Evolutionary conservation across 108 stramenopile species (phyloP).

Genomic region (Mayamaea pseudoterrestris): DNA sequence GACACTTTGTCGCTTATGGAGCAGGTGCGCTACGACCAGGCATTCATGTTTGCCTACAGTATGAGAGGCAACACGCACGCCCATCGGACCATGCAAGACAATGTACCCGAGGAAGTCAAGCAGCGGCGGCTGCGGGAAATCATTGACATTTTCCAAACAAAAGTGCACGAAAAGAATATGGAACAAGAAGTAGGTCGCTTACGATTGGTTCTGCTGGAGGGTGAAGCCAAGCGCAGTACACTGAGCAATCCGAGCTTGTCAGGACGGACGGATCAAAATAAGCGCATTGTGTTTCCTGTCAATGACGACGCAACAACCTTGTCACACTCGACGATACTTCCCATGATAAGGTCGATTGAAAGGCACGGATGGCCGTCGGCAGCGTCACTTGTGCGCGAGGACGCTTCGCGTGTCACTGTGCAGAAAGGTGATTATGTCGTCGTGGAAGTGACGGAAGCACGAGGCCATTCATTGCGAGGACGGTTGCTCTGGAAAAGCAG

Average conservation of each 20-base stretch:
- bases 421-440: constrained; percentile 68
- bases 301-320: constrained; percentile 1
- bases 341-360: no score
- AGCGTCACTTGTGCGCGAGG: no score
- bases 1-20: constrained; percentile 87
- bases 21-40: constrained; percentile 83
- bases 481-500: constrained; percentile 43
- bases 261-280: constrained; percentile 80
- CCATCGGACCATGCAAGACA: constrained; percentile 81
- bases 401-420: constrained; percentile 9
- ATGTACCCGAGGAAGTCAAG: constrained; percentile 89
- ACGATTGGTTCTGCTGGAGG: constrained; percentile 75
- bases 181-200: constrained; percentile 56
- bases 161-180: constrained; percentile 62
- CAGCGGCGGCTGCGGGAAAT: constrained; percentile 76
- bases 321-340: no score
- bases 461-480: constrained; percentile 73
- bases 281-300: constrained; percentile 49
- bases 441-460: constrained; percentile 57
- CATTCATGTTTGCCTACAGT: constrained; percentile 96
- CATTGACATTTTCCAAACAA: constrained; percentile 48
- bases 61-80: constrained; percentile 93
- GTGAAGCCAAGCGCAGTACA: constrained; percentile 50
- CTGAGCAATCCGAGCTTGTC: constrained; percentile 22
- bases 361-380: no score